Conservation (phyloP, 2,329 filamentous ascomycete species). For the Alternaria consortialis region DNA sequence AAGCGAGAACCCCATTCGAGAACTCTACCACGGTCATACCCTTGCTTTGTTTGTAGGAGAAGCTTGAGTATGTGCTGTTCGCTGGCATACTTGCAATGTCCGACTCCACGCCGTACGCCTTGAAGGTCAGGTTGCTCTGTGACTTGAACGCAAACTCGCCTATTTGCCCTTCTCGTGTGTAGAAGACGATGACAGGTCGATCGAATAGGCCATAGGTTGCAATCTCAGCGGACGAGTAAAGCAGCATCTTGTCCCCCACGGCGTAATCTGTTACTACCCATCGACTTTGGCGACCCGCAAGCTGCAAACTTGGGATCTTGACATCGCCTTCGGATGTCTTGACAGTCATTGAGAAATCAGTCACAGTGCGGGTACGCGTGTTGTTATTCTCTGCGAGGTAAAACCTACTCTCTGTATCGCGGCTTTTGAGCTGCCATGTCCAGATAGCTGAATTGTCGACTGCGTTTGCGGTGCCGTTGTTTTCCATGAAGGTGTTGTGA, state of each 20-base stretch:
- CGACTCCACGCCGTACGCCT: slow-evolving; percentile 52
- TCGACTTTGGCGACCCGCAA: slow-evolving; percentile 63
- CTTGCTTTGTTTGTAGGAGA: slow-evolving; percentile 59
- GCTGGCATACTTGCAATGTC: slow-evolving; percentile 42
- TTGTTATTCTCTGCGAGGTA: slow-evolving; percentile 60
- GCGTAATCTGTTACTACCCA: slow-evolving; percentile 64
- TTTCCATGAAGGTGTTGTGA: slow-evolving; percentile 62
- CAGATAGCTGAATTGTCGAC: slow-evolving; percentile 53
- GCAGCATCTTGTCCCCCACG: slow-evolving; percentile 58
- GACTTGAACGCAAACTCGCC: slow-evolving; percentile 62
- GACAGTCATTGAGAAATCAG: slow-evolving; percentile 59
- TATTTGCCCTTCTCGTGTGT: slow-evolving; percentile 59
- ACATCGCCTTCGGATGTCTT: slow-evolving; percentile 58
- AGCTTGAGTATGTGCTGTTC: slow-evolving; percentile 34
- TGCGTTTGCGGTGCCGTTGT: slow-evolving; percentile 63
- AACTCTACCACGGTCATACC: slow-evolving; percentile 60
- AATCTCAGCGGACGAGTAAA: slow-evolving; percentile 63
- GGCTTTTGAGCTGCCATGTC: slow-evolving; percentile 64
- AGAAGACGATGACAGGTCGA: slow-evolving; percentile 59
- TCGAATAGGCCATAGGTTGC: slow-evolving; percentile 61
- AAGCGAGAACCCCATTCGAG: slow-evolving; percentile 60
- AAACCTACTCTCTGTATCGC: slow-evolving; percentile 60
- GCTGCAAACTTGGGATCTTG: slow-evolving; percentile 57
- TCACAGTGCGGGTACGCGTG: slow-evolving; percentile 56
- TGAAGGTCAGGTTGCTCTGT: slow-evolving; percentile 51